phyloP scores from a whole-genome alignment of 2,329 filamentous ascomycete genomes.

The Cladophialophora yegresii region DNA sequence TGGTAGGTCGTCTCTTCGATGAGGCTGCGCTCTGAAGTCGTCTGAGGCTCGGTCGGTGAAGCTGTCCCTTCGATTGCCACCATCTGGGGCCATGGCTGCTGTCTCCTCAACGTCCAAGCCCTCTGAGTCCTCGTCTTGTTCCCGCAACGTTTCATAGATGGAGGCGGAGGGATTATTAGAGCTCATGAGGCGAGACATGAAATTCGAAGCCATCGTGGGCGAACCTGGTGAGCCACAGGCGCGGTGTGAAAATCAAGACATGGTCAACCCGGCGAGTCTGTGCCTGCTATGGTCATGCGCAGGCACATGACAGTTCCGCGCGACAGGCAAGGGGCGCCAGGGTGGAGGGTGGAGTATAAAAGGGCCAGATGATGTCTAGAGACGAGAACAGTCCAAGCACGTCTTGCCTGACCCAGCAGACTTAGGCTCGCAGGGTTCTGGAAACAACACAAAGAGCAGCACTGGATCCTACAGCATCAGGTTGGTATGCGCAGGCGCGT shows the following conservation, averaged over 20 bases:
- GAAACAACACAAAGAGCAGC: neutral
- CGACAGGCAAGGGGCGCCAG: conserved; percentile 21
- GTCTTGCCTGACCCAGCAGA: neutral
- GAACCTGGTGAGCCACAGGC: neutral
- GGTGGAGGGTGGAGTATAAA: conserved; percentile 1
- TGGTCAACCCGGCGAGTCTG: conserved; percentile 20
- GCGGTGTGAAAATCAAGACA: conserved; percentile 19
- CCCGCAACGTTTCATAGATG: conserved; percentile 51
- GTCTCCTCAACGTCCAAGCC: conserved; percentile 50
- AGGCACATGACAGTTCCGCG: conserved; percentile 30
- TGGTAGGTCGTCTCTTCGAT: conserved; percentile 9
- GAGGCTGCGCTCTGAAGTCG: neutral
- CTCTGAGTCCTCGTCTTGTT: conserved; percentile 50
- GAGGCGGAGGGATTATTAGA: conserved; percentile 46
- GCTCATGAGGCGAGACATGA: conserved; percentile 54
- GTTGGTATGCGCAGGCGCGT: neutral
- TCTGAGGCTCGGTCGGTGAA: conserved; percentile 22
- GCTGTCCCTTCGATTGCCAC: conserved; percentile 23
- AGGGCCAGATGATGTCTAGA: conserved; percentile 1
- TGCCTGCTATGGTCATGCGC: conserved; percentile 26
- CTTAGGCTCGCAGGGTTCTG: neutral
- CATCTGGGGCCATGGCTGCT: conserved; percentile 47
- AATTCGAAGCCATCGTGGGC: conserved; percentile 53
- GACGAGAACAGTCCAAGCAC: neutral
- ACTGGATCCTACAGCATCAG: neutral